These are phyloP conservation scores for Acer campestre DNA, from an alignment of 345 rosid genomes.

Conservation along the genomic window DNA sequence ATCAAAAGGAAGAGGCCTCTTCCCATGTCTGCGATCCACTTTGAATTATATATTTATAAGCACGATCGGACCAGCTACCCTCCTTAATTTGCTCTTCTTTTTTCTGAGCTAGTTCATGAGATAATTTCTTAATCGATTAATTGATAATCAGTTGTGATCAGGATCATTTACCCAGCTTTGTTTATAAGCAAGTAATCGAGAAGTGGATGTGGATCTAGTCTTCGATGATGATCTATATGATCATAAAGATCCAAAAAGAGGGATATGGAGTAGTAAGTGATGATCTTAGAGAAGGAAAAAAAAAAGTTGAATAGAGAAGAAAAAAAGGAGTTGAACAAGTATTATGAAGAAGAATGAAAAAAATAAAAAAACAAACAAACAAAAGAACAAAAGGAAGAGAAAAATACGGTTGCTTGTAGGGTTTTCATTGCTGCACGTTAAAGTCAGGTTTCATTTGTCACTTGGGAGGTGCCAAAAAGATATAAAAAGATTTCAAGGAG, in stretches of 20 bases:
- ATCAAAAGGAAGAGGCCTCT: constrained; percentile 34
- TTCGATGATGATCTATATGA: not conserved
- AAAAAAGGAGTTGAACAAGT: constrained; percentile 11
- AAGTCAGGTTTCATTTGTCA: constrained; percentile 13
- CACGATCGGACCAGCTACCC: too few species aligned
- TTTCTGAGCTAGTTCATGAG: not conserved
- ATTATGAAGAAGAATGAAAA: not conserved
- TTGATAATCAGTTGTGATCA: not conserved
- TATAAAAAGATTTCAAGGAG: too few species aligned
- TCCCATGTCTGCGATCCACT: constrained; percentile 31
- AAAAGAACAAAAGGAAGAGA: not conserved
- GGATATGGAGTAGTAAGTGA: not conserved
- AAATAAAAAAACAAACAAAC: too few species aligned
- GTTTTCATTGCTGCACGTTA: constrained; percentile 27
- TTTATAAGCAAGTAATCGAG: not conserved
- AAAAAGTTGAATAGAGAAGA: constrained; percentile 11
- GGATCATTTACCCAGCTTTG: not conserved
- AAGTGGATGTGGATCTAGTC: constrained; percentile 16
- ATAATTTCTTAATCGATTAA: not conserved
- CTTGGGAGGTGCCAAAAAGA: not conserved
- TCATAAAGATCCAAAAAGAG: constrained; percentile 13
- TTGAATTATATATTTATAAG: not conserved
- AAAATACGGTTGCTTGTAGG: constrained; percentile 20
- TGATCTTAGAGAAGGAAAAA: constrained; percentile 2
- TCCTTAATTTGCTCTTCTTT: not conserved